Evolutionary conservation across 2,329 filamentous ascomycete species (phyloP).

Genomic region (Amauroascus niger): DNA sequence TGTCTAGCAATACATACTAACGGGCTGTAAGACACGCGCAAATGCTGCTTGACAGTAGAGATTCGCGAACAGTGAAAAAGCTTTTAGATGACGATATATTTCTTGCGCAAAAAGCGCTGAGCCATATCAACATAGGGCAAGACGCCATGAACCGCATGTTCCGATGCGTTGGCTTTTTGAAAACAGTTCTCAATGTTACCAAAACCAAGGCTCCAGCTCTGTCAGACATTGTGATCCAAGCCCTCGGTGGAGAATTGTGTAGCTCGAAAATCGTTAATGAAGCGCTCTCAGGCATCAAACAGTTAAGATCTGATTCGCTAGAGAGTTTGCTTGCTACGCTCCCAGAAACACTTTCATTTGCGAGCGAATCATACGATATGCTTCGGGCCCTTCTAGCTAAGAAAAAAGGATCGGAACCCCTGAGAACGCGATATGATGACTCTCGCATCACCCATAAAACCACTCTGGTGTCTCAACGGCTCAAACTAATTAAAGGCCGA

Average conservation of each 20-base stretch:
- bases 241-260: constrained; percentile 44
- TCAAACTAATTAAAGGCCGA: constrained; percentile 49
- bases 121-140: constrained; percentile 34
- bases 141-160: constrained; percentile 32
- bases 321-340: constrained; percentile 33
- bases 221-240: constrained; percentile 33
- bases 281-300: constrained; percentile 44
- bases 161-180: constrained; percentile 25
- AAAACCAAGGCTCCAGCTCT: constrained; percentile 26
- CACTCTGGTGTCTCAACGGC: constrained; percentile 51
- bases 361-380: constrained; percentile 39
- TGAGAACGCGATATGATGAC: constrained; percentile 67
- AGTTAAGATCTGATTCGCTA: constrained; percentile 44
- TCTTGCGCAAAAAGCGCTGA: constrained; percentile 36
- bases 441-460: constrained; percentile 49
- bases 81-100: constrained; percentile 43
- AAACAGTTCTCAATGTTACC: constrained; percentile 23
- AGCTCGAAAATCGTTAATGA: constrained; percentile 44
- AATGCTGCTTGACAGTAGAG: constrained; percentile 32
- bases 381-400: constrained; percentile 41
- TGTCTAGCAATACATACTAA: not conserved
- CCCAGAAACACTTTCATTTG: constrained; percentile 25
- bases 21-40: constrained; percentile 34
- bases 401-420: constrained; percentile 40
- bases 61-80: constrained; percentile 30